These are phyloP conservation scores for Mycena citricolor DNA, from an alignment of 1,284 basidiomycete genomes.

Conservation along the genomic window DNA sequence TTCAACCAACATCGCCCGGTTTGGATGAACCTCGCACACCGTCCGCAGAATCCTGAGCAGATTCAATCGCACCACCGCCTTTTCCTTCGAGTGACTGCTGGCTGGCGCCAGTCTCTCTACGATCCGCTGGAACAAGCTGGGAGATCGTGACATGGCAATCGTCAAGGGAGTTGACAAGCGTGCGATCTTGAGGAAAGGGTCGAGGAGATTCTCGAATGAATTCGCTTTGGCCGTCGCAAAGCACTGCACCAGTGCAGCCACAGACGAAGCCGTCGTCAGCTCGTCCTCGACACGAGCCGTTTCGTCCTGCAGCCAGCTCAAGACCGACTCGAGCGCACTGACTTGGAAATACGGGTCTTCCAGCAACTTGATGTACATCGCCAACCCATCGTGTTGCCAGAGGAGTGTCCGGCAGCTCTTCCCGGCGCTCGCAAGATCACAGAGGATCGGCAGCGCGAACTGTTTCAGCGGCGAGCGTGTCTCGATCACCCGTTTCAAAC, in stretches of 20 bases:
- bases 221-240: conserved; percentile 88
- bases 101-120: conserved; percentile 77
- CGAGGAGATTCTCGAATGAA: conserved; percentile 93
- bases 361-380: conserved; percentile 82
- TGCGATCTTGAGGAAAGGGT: conserved; percentile 88
- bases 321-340: conserved; percentile 86
- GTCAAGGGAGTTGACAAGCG: conserved; percentile 78
- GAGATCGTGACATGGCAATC: conserved; percentile 71
- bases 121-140: conserved; percentile 84
- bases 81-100: conserved; percentile 46
- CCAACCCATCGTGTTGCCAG: conserved; percentile 86
- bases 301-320: conserved; percentile 97
- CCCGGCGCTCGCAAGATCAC: conserved; percentile 91
- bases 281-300: conserved; percentile 91
- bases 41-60: conserved; percentile 83
- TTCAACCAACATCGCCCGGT: conserved; percentile 78
- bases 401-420: conserved; percentile 86
- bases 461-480: conserved; percentile 91
- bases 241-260: conserved; percentile 77
- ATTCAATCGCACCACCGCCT: conserved; percentile 89
- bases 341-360: conserved; percentile 96
- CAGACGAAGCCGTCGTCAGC: conserved; percentile 66
- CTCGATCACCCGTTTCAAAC: conserved; percentile 84
- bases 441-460: conserved; percentile 94
- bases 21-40: conserved; percentile 87